These are phyloP conservation scores for Omphalotus guepiniiformis DNA, from an alignment of 768 basidiomycete species.

Conservation along the genomic window DNA sequence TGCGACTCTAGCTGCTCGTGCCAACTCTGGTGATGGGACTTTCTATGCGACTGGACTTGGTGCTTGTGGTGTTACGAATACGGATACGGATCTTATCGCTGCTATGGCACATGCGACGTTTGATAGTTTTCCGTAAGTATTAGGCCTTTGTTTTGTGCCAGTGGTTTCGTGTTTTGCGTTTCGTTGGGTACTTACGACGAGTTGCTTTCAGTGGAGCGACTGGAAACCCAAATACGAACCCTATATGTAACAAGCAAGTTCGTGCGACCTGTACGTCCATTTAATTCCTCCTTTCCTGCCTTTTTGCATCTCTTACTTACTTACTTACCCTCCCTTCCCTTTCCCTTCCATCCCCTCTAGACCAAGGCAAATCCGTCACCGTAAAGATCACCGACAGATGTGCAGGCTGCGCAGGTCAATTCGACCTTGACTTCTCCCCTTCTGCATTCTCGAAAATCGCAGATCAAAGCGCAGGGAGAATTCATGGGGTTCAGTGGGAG, in stretches of 20 bases:
- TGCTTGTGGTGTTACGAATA: conserved; percentile 27
- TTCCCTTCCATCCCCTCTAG: too few relatives aligned
- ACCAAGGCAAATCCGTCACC: conserved; percentile 10
- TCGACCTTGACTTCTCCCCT: conserved; percentile 9
- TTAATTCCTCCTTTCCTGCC: background rate
- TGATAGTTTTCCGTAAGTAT: conserved; percentile 30
- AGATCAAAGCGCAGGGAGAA: background rate
- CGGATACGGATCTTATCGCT: conserved; percentile 24
- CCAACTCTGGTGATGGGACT: conserved; percentile 18
- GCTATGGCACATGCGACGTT: conserved; percentile 31
- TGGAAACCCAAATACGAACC: conserved; percentile 10
- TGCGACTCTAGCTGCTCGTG: background rate
- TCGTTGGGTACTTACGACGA: background rate
- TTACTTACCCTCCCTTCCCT: background rate
- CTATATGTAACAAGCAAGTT: conserved; percentile 10
- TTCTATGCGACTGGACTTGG: conserved; percentile 32
- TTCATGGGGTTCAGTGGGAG: conserved; percentile 7
- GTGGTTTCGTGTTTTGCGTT: background rate
- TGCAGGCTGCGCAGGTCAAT: conserved; percentile 8
- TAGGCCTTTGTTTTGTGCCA: background rate
- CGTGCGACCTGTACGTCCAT: conserved; percentile 1
- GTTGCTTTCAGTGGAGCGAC: conserved; percentile 2
- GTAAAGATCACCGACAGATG: conserved; percentile 11
- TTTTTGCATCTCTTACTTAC: background rate
- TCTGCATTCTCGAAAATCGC: conserved; percentile 1